Evolutionary conservation across 2,329 filamentous ascomycete species (phyloP).

Genomic region (Fusarium acutatum): DNA sequence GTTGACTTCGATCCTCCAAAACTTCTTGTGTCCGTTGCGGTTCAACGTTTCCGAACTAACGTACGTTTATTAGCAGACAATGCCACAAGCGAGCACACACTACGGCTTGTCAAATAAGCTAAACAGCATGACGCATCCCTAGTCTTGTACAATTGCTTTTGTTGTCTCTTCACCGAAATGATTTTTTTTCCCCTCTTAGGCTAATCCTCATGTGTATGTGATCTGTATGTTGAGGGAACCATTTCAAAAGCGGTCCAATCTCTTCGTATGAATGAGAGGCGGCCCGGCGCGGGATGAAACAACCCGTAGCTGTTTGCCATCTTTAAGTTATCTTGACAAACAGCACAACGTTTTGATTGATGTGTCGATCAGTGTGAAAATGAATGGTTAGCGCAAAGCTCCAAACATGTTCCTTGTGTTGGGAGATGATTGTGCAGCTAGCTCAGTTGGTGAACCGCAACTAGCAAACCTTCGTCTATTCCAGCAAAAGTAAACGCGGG

Average conservation of each 20-base stretch:
- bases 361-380: slow-evolving; percentile 1
- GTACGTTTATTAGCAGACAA: neutral
- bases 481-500: neutral
- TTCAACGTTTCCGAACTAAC: slow-evolving; percentile 3
- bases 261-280: slow-evolving; percentile 10
- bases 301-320: neutral
- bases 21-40: neutral
- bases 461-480: slow-evolving; percentile 25
- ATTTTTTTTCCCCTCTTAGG: neutral
- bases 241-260: neutral
- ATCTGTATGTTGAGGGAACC: neutral
- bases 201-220: neutral
- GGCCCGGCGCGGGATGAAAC: slow-evolving; percentile 26
- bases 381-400: slow-evolving; percentile 9
- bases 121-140: slow-evolving; percentile 24
- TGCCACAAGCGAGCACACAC: neutral
- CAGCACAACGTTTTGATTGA: neutral
- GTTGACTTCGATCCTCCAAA: neutral
- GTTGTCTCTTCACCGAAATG: slow-evolving; percentile 32
- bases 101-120: slow-evolving; percentile 7
- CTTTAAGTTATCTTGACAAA: neutral
- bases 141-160: slow-evolving; percentile 27
- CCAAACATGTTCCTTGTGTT: slow-evolving; percentile 6
- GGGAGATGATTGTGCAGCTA: slow-evolving; percentile 13
- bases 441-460: slow-evolving; percentile 12